Evolutionary conservation across 225 moss, liverwort and hornwort genomes (phyloP), one percentile per base, ranked within the genome.

Genomic region (Straminergon stramineum): DNA sequence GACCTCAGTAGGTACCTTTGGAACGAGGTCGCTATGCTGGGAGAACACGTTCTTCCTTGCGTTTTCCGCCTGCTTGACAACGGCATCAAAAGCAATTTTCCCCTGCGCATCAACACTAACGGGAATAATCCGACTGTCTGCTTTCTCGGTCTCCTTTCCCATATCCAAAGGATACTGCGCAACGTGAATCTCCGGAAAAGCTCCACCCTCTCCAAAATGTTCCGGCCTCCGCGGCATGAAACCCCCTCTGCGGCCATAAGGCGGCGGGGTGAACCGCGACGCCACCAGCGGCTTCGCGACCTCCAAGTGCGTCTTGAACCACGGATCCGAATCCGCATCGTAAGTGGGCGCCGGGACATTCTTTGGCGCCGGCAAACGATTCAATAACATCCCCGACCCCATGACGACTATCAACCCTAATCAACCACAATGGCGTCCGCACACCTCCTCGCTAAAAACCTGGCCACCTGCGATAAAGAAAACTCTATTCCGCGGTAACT

Each of bases 171-270:
- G 99, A 70, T 99, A 99, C 82, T 99, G 99, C 16, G 94, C 99
- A 45, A 97, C 97, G 68, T 95, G 99, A 91, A 99, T 95, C 92
- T 99, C 99, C 69, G 99, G 97, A 94, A 99, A 97, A 20, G 97
- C 97, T 90, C 99, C 99, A 56, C 99, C 99, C 86, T 97, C 97
- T 85, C 99, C 99, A 58, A 97, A 99, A 92, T 99, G 97, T 87
- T 99, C 97, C 35, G 93, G 94, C 90, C 95, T 95, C 69, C 99
- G 95, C 86, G 99, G 99, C 94, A 99, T 92, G 74, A 99, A 99
- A 55, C 97, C 97, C 21, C 91, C 95, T 85, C 99, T 84, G 86
- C 92, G 94, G 61, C 99, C 99, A 90, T 99, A 99, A 34, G 94
- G 90, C 34, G 99, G 97, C 35, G 97, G 95, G 62, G 92, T 90